Conservation (phyloP, 2,329 filamentous ascomycete genomes). For the Hymenoscyphus occultus region DNA sequence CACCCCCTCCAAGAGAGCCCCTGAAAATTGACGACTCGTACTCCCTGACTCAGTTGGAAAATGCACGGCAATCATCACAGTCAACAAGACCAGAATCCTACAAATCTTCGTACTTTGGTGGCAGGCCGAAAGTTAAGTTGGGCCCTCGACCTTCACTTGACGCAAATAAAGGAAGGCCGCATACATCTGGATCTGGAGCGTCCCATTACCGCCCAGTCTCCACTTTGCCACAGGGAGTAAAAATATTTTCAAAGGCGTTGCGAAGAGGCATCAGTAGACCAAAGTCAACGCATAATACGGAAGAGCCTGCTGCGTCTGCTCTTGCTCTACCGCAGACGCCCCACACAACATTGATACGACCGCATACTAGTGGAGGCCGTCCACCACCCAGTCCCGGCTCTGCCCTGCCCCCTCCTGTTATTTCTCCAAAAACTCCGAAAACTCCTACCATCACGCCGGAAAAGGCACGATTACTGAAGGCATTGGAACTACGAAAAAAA, state of each 20-base stretch:
- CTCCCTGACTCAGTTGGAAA: constrained; percentile 25
- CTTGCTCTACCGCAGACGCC: constrained; percentile 31
- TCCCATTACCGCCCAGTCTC: constrained; percentile 68
- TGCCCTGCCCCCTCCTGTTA: constrained; percentile 26
- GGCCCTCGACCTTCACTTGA: constrained; percentile 79
- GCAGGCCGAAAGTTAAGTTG: constrained; percentile 82
- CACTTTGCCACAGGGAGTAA: constrained; percentile 76
- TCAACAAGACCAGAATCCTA: constrained; percentile 51
- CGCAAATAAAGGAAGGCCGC: constrained; percentile 53
- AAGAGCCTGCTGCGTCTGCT: constrained; percentile 30
- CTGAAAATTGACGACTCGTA: constrained; percentile 18
- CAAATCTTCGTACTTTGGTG: constrained; percentile 48
- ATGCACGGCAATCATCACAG: constrained; percentile 44
- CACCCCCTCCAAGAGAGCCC: constrained; percentile 30
- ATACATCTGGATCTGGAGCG: constrained; percentile 54
- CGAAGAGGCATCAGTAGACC: constrained; percentile 48
- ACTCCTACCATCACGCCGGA: constrained; percentile 70
- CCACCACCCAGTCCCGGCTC: constrained; percentile 35
- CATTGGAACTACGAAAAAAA: constrained; percentile 83
- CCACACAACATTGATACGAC: constrained; percentile 30
- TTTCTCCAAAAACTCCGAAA: constrained; percentile 31
- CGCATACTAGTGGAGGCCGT: constrained; percentile 35
- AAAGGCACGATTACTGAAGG: constrained; percentile 90
- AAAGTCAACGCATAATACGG: constrained; percentile 38
- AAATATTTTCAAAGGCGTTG: constrained; percentile 58